Evolutionary conservation across 2,329 filamentous ascomycete species (phyloP), one percentile per base, ranked within the genome.

Genomic region (Paecilomyces variotii): DNA sequence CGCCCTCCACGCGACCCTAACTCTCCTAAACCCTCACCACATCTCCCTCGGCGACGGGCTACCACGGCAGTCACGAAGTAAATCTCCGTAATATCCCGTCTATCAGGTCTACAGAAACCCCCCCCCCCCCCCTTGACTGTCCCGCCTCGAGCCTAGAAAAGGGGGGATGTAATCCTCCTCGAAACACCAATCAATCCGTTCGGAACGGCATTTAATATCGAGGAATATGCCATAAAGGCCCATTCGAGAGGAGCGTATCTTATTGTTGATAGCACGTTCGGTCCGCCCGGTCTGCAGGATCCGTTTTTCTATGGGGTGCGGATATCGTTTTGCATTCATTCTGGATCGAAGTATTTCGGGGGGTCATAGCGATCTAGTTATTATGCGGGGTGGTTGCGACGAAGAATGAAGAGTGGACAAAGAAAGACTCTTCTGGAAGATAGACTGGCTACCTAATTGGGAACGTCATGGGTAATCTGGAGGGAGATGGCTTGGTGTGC

Each of bases 311-410:
- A 30, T 87, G 83, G 72, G 93, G 91, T 54, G 91, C 88, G 28
- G 93, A 97, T 74, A 75, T 92, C 0, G 84, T 96, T 32, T 89
- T 97, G 90, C 94, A 99, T 76, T 88, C 94, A 99, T 76, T 88
- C 84, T 55, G 94, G 91, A 2, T 96, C 92, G n/a, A 99, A 97
- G 80, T 99, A 97, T 75, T 85, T 99, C 64, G 94, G 94, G 94
- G 24, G 94, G 94, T 0, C 94, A 99, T 76, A 93, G 88, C 63
- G 94, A 99, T 75, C n/a, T n/a, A n/a, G n/a, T 82, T 97, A 82
- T 84, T 97, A 4, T 95, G 90, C 70, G 94, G 94, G 24, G 87
- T 95, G 19, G 77, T 99, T 28, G 84, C 85, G 0, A 83, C 91
- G 4, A 78, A 82, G 27, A 76, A 76, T 53, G 66, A 80, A 54